Base-by-base conservation (phyloP, 768 basidiomycete genomes). In the Dentipellis fragilis region DNA sequence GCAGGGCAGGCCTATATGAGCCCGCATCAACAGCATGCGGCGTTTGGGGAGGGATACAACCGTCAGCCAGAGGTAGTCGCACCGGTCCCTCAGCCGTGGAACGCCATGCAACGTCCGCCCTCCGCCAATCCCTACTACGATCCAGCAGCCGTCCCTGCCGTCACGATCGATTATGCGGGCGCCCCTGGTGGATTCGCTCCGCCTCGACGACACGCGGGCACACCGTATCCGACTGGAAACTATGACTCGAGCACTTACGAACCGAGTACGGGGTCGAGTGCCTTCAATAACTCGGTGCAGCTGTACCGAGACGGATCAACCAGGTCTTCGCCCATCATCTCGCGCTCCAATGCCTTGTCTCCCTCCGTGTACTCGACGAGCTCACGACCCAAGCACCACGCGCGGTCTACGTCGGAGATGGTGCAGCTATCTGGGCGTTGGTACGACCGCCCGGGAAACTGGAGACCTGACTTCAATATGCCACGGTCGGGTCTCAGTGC, bases 391-490 rank as follows among this genome's bases (percentile, higher is more conserved):
- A 36, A 51, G 4, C 42, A 9, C 12, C 34, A 21, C 47, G 9
- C 16, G 51, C 39, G 19, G 37, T 52, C 59, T n/a, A 49, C 53
- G 29, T 60, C 59, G 9, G 16, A n/a, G 5, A 51, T 57, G n/a
- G 1, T 29, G 1, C 21, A 17, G 4, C 29, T 35, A 9, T 51
- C 17, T 19, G 50, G 39, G 10, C 23, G 59, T 35, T 21, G 54
- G 23, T 61, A 59, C 21, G 59, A 61, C 37, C 58, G 59, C 23
- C 59, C 59, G 2, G 59, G 59, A n/a, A 49, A 52, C 39, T 71
- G 69, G 69, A 57, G 69, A 36, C 55, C 68, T 1, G 67, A 68
- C 48, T 71, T 71, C 60, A 63, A 62, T 47, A 66, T 69, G 66
- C 59, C 58, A 6, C 58, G 62, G 21, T 55, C 63, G 0, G 50